Percentiles rank a stretch among this genome's conserved stretches.
Conservation (phyloP, 768 basidiomycete genomes). For the Pleurotus ostreatus region DNA sequence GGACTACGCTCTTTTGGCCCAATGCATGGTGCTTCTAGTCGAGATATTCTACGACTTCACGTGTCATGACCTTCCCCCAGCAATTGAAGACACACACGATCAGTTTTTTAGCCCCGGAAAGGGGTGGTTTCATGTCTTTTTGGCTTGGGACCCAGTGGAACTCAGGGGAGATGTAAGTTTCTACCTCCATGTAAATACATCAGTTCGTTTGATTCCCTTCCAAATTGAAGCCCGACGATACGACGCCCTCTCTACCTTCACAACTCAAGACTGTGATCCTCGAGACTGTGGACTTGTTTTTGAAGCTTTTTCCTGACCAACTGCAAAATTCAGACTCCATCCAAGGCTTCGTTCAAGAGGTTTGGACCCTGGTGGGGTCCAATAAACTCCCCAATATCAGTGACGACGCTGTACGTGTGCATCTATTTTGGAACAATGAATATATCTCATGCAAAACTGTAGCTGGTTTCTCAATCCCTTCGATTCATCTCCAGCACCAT, state of each 20-base stretch:
- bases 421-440: not conserved
- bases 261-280: slow-evolving; percentile 86
- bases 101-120: slow-evolving; percentile 72
- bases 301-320: slow-evolving; percentile 81
- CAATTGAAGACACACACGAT: slow-evolving; percentile 83
- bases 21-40: slow-evolving; percentile 71
- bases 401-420: slow-evolving; percentile 63
- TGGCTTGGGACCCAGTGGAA: slow-evolving; percentile 73
- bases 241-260: slow-evolving; percentile 80
- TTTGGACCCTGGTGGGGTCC: slow-evolving; percentile 86
- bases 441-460: not conserved
- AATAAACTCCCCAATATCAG: slow-evolving; percentile 64
- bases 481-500: slow-evolving; percentile 91
- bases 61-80: slow-evolving; percentile 91
- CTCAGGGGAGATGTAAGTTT: slow-evolving; percentile 67
- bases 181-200: not conserved
- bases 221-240: slow-evolving; percentile 63
- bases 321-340: slow-evolving; percentile 60
- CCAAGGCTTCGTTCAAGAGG: slow-evolving; percentile 73
- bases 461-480: slow-evolving; percentile 89
- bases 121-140: slow-evolving; percentile 77
- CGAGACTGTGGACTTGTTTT: slow-evolving; percentile 87
- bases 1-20: slow-evolving; percentile 54
- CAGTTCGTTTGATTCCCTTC: no score
- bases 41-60: slow-evolving; percentile 94